Percentiles rank a stretch among this genome's conserved stretches.
Conservation (phyloP, 2,329 filamentous ascomycete genomes). For the Purpureocillium takamizusanense region DNA sequence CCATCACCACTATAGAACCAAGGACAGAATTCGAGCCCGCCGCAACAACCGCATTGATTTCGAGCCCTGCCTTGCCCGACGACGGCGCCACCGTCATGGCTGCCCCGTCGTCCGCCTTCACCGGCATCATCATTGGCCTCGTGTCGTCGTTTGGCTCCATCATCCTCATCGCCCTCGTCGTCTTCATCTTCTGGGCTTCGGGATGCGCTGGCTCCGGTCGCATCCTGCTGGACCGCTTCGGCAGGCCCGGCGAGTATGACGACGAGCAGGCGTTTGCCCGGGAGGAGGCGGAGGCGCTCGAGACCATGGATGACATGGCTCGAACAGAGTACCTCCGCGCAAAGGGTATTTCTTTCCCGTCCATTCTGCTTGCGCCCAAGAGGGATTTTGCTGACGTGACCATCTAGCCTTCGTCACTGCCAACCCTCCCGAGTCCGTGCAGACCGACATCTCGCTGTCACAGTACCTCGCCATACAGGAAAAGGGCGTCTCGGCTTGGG, state of each 20-base stretch:
- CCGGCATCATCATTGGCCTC: slow-evolving; percentile 87
- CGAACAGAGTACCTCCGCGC: slow-evolving; percentile 85
- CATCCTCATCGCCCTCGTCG: slow-evolving; percentile 68
- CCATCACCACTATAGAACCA: no score
- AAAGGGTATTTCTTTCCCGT: slow-evolving; percentile 58
- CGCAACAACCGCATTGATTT: background rate
- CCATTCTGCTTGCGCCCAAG: background rate
- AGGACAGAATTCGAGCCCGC: background rate
- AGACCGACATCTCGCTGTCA: slow-evolving; percentile 94
- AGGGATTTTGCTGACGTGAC: slow-evolving; percentile 9
- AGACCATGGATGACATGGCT: slow-evolving; percentile 90
- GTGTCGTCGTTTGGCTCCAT: slow-evolving; percentile 91
- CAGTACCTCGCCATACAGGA: slow-evolving; percentile 98
- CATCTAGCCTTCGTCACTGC: slow-evolving; percentile 77
- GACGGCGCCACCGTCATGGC: slow-evolving; percentile 17
- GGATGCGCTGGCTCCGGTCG: slow-evolving; percentile 65
- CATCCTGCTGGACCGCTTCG: slow-evolving; percentile 88
- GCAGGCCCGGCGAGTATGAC: slow-evolving; percentile 90
- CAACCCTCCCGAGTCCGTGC: slow-evolving; percentile 89
- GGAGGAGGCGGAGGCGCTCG: slow-evolving; percentile 91
- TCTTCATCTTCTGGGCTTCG: slow-evolving; percentile 86
- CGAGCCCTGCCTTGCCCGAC: background rate
- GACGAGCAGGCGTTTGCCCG: slow-evolving; percentile 91
- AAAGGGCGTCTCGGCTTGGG: slow-evolving; percentile 99
- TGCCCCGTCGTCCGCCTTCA: slow-evolving; percentile 38